Percentiles rank a stretch among this genome's conserved stretches.
phyloP scores from a whole-genome alignment of 345 rosid species.

The Camelina sativa region DNA sequence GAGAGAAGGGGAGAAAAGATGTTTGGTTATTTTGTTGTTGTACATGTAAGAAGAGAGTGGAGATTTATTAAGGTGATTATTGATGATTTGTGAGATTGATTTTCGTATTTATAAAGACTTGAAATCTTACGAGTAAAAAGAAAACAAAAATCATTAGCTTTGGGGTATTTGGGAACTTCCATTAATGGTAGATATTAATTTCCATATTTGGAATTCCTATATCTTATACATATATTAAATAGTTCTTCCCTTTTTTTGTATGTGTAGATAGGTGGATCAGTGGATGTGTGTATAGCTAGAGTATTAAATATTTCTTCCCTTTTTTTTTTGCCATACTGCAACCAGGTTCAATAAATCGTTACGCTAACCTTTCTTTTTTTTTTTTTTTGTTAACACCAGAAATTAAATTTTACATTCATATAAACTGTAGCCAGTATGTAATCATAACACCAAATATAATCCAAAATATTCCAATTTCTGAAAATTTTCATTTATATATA shows the following conservation, averaged over 20 bases:
- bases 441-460: not conserved
- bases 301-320: not conserved
- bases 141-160: conserved; percentile 21
- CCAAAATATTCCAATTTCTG: not conserved
- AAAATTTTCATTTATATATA: not conserved
- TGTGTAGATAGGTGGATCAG: conserved; percentile 1
- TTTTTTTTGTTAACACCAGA: not conserved
- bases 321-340: not conserved
- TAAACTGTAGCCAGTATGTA: too few relatives aligned
- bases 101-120: conserved; percentile 32
- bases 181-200: conserved; percentile 19
- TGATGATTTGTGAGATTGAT: conserved; percentile 26
- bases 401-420: not conserved
- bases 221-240: not conserved
- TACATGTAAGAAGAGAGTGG: conserved; percentile 21
- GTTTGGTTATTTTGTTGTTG: conserved; percentile 11
- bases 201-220: conserved; percentile 22
- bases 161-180: conserved; percentile 25
- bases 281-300: not conserved
- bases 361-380: not conserved
- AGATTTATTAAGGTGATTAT: conserved; percentile 24
- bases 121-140: not conserved
- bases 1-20: not conserved
- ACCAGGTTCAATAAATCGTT: not conserved
- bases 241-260: not conserved